Base-by-base conservation (phyloP, 2,329 filamentous ascomycete genomes). In the Trichothecium sympodiale region DNA sequence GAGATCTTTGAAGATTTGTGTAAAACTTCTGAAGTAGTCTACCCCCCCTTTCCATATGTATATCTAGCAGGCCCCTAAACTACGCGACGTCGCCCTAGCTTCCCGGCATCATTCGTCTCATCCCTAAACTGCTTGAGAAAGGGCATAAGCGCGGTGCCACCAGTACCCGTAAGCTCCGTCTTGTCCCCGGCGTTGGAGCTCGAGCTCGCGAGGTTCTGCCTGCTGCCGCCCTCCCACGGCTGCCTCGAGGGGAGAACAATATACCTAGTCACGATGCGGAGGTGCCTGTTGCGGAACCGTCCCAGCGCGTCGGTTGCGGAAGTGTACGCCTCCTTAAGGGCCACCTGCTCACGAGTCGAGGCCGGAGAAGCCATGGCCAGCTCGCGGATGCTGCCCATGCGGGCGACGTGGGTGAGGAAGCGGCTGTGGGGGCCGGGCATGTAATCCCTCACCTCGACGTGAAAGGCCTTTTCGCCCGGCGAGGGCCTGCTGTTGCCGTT, bases 71-170 rank as follows among this genome's bases (percentile, higher is more conserved):
- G 10, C 23, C 29, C 15, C 12, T 13, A 16, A 4, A n/a, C 17
- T 18, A 17, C 16, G 8, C 15, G 7, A 14, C 18, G 39, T 32
- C 42, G 42, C 33, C 48, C 41, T 36, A 61, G 41, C 13, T 43
- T 48, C 0, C 60, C 62, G 3, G 63, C 62, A 15, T 48, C 46
- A 3, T 41, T 43, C 0, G 88, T 95, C 64, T 94, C 88, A 52
- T 95, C 85, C 14, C 89, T 68, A 4, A 84, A 80, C 58, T 93
- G 84, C 57, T 86, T 93, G 43, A 96, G 57, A 56, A 96, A 96
- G 0, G 88, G 85, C 38, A 95, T 82, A 35, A 96, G 58, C 1
- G 80, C 77, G 0, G 89, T 95, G 0, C 89, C 89, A 3, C 88
- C 88, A 0, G 88, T 95, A 0, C 89, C 89, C 1, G 80, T 80